Conservation (phyloP, 805 yeast species). For the Candida adriatica region DNA sequence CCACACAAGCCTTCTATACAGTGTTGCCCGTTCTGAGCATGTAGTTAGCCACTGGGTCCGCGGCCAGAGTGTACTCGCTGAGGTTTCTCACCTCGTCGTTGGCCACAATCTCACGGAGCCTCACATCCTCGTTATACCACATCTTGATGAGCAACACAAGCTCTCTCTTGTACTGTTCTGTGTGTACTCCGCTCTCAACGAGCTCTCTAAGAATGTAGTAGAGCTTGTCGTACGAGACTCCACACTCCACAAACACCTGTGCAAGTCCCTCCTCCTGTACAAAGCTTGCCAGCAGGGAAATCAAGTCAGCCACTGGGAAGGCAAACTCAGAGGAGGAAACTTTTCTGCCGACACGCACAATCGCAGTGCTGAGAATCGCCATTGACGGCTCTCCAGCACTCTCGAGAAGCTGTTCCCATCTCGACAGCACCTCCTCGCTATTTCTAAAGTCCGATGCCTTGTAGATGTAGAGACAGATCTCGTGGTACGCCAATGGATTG, state of each 20-base stretch:
- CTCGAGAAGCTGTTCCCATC: conserved; percentile 73
- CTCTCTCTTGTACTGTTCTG: conserved; percentile 53
- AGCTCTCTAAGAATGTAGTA: conserved; percentile 58
- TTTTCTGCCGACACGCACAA: conserved; percentile 50
- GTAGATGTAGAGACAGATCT: conserved; percentile 69
- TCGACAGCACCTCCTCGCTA: conserved; percentile 69
- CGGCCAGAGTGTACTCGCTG: conserved; percentile 39
- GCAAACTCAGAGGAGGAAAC: conserved; percentile 65
- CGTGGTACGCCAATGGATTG: conserved; percentile 82
- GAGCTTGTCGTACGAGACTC: conserved; percentile 56
- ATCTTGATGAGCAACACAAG: conserved; percentile 55
- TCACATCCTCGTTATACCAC: conserved; percentile 64
- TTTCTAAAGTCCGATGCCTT: conserved; percentile 82
- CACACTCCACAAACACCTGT: conserved; percentile 57
- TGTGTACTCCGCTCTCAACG: conserved; percentile 44
- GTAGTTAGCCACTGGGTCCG: conserved; percentile 52
- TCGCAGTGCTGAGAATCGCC: conserved; percentile 17
- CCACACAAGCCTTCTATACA: too few species aligned
- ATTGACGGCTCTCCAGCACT: conserved; percentile 11
- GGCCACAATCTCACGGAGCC: conserved; percentile 44
- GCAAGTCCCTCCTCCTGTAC: conserved; percentile 43
- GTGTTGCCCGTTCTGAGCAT: conserved; percentile 22
- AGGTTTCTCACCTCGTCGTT: conserved; percentile 26
- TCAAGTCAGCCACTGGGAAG: conserved; percentile 67
- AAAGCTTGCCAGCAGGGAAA: conserved; percentile 30